These are phyloP conservation scores for Leccinum subtestaceum DNA, from an alignment of 768 basidiomycete species.

Conservation along the genomic window DNA sequence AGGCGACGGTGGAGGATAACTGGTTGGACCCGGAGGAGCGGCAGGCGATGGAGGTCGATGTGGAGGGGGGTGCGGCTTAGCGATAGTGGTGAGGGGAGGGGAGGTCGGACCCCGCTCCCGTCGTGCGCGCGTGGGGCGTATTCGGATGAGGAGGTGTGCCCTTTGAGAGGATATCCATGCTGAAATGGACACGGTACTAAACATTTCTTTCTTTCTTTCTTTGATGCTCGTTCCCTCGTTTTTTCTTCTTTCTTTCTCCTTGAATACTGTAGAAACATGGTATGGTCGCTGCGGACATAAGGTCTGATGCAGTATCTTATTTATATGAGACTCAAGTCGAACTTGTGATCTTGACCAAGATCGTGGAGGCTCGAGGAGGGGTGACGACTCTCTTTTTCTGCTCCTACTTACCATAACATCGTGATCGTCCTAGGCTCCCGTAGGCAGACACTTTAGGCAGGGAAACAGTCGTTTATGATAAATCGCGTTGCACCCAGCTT, in stretches of 20 bases:
- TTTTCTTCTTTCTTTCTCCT: not conserved
- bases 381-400: not conserved
- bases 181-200: slow-evolving; percentile 3
- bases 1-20: slow-evolving; percentile 90
- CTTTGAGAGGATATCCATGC: not conserved
- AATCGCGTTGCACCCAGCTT: no score
- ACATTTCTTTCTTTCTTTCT: not conserved
- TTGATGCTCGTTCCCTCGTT: slow-evolving; percentile 3
- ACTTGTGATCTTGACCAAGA: not conserved
- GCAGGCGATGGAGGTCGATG: slow-evolving; percentile 52
- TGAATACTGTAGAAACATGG: not conserved
- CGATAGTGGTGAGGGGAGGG: not conserved
- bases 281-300: not conserved
- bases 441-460: no score
- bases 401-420: not conserved
- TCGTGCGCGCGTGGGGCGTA: not conserved
- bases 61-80: slow-evolving; percentile 14
- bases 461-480: no score
- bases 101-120: no score
- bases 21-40: slow-evolving; percentile 82
- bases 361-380: no score
- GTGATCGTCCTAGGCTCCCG: not conserved
- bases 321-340: not conserved
- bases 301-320: not conserved
- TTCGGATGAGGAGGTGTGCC: not conserved